phyloP scores from a whole-genome alignment of 352 stramenopile species.

The Phytophthora meadii region DNA sequence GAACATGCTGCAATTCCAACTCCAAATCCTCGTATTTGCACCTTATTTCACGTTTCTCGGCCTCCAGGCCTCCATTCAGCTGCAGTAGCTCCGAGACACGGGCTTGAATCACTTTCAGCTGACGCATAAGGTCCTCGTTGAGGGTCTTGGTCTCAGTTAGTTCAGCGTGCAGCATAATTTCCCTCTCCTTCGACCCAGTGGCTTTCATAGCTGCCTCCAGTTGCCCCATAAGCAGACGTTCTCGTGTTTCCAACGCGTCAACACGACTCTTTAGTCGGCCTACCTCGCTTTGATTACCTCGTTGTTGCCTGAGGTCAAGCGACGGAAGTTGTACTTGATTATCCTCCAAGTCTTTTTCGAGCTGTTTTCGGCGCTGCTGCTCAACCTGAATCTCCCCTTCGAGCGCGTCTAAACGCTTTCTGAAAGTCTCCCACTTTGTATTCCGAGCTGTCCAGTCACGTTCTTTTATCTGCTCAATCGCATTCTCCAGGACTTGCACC shows the following conservation, averaged over 20 bases:
- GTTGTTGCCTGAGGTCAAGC: conserved; percentile 26
- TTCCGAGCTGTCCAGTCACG: conserved; percentile 68
- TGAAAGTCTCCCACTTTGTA: conserved; percentile 74
- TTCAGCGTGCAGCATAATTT: conserved; percentile 33
- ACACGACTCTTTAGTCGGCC: conserved; percentile 57
- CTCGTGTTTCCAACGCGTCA: conserved; percentile 74
- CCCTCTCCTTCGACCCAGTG: conserved; percentile 33
- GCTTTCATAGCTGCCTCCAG: conserved; percentile 46
- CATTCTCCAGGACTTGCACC: conserved; percentile 53
- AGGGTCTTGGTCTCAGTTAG: conserved; percentile 46
- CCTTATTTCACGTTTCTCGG: conserved; percentile 48
- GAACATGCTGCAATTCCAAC: conserved; percentile 64
- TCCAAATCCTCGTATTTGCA: conserved; percentile 62
- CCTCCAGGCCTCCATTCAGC: conserved; percentile 53
- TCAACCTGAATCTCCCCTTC: conserved; percentile 69
- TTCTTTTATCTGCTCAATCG: conserved; percentile 59
- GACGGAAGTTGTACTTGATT: conserved; percentile 45
- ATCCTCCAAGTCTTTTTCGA: conserved; percentile 74
- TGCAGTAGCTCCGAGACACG: conserved; percentile 52
- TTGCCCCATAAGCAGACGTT: conserved; percentile 67
- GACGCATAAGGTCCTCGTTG: conserved; percentile 57
- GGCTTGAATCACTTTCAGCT: conserved; percentile 53
- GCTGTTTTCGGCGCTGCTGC: conserved; percentile 55
- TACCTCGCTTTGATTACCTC: conserved; percentile 43
- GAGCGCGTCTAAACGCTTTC: conserved; percentile 68